Base-by-base conservation (phyloP, 228 moss, liverwort and hornwort genomes). In the Sphagnum magellanicum region DNA sequence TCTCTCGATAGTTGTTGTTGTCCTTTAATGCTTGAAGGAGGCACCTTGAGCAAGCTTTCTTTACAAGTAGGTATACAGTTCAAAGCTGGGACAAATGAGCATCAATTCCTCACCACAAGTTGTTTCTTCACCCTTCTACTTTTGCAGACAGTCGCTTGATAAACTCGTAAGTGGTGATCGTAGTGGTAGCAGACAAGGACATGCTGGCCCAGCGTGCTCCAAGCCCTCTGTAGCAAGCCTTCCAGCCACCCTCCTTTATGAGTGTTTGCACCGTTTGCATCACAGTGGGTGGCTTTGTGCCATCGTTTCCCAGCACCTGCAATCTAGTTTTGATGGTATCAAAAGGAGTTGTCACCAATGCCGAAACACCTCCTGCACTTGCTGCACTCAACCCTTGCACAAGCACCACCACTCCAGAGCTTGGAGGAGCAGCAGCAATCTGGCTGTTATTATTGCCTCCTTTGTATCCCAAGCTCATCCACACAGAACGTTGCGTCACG, bases 131-230 rank as follows among this genome's bases (percentile, higher is more conserved):
- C 14, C 52, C 70, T 60, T 83, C 79, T 49, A 80, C 58, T 70
- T 86, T 86, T 65, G 86, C 77, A 57, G 86, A 86, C 80, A 83
- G 70, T 6, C 86, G 86, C 76, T 86, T 86, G 1, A 86, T 73
- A 50, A 80, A 86, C 53, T 86, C 86, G 13, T 86, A 86, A 6
- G 86, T 86, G 10, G 80, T 15, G 59, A 86, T 86, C 86, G 83
- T 86, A 59, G 83, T 80, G 14, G 86, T 86, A 8, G 78, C 86
- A 48, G 86, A 86, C 82, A 86, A 80, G 67, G 86, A 86, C 86
- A 86, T 86, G 76, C 83, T 83, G 52, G 76, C 77, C 86, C 86
- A 86, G 10, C 86, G 86, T 58, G 86, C 79, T 4, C 82, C 86
- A 51, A 86, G 65, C 58, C 86, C 86, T 50, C 80, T 70, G 55